A percentile compares a stretch with the other conserved stretches of the same genome.
Evolutionary conservation across 176 grass and related monocot genomes (phyloP).

Genomic region (Otatea glauca): DNA sequence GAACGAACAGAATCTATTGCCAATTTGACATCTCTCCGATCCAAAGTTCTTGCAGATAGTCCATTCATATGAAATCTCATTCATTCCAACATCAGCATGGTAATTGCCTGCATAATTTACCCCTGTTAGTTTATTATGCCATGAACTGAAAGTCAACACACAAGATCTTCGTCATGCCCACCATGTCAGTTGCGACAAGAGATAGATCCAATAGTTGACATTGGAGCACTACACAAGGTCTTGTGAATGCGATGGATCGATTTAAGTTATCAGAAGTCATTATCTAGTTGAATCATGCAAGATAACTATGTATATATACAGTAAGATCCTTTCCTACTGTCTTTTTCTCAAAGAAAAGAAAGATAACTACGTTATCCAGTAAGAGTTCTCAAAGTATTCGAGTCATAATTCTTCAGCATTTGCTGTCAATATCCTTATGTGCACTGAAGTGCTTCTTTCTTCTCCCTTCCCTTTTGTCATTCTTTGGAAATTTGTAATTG

Average conservation of each 20-base stretch:
- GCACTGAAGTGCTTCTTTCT: not conserved
- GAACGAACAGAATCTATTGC: not conserved
- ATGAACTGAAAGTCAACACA: not conserved
- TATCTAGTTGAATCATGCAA: not conserved
- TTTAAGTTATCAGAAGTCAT: not conserved
- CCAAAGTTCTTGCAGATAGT: not conserved
- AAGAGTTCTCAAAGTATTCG: not conserved
- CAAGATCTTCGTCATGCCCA: not conserved
- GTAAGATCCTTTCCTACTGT: not conserved
- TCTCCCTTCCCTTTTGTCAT: not conserved
- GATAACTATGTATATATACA: not conserved
- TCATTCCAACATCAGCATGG: not conserved
- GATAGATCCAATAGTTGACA: not conserved
- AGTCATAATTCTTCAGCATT: not conserved
- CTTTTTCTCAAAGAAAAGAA: not conserved
- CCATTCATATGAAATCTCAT: not conserved
- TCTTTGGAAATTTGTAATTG: not conserved
- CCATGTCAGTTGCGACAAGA: not conserved
- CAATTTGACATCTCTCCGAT: not conserved
- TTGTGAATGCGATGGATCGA: not conserved
- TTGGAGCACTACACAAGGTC: constrained; percentile 10
- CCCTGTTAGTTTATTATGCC: not conserved
- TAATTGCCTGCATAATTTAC: not conserved
- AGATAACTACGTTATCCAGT: not conserved
- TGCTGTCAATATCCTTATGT: not conserved